Conservation (phyloP, 2,329 filamentous ascomycete genomes). For the Aspergillus pseudotamarii region DNA sequence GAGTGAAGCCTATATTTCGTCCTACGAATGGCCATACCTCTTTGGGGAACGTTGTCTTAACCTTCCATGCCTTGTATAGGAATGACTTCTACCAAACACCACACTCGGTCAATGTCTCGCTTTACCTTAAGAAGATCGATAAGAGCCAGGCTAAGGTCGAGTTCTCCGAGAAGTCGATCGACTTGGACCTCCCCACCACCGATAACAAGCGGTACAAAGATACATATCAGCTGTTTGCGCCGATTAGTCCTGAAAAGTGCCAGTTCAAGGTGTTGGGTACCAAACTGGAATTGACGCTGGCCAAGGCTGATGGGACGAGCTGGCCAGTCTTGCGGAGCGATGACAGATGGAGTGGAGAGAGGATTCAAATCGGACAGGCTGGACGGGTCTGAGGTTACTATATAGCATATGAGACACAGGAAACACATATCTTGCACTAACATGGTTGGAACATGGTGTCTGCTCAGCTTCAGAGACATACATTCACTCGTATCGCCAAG, state of each 20-base stretch:
- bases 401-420: not conserved
- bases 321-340: conserved; percentile 86
- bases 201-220: conserved; percentile 82
- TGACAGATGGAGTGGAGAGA: conserved; percentile 73
- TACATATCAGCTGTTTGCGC: conserved; percentile 72
- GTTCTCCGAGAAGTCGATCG: conserved; percentile 66
- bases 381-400: conserved; percentile 54
- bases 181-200: conserved; percentile 80
- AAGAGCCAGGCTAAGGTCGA: conserved; percentile 74
- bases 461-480: not conserved
- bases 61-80: conserved; percentile 42
- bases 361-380: conserved; percentile 85
- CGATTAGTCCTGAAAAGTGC: conserved; percentile 75
- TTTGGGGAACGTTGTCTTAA: not conserved
- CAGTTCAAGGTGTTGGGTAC: conserved; percentile 82
- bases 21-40: not conserved
- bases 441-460: not conserved
- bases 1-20: conserved; percentile 31
- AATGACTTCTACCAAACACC: conserved; percentile 96
- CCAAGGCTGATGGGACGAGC: conserved; percentile 71
- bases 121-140: conserved; percentile 97
- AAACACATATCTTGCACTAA: conserved; percentile 5
- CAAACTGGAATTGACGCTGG: conserved; percentile 80
- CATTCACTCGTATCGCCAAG: not conserved
- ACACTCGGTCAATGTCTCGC: conserved; percentile 79